Evolutionary conservation across 192 early-diverging fungal genomes (phyloP).

Genomic region (Backusella luteola): DNA sequence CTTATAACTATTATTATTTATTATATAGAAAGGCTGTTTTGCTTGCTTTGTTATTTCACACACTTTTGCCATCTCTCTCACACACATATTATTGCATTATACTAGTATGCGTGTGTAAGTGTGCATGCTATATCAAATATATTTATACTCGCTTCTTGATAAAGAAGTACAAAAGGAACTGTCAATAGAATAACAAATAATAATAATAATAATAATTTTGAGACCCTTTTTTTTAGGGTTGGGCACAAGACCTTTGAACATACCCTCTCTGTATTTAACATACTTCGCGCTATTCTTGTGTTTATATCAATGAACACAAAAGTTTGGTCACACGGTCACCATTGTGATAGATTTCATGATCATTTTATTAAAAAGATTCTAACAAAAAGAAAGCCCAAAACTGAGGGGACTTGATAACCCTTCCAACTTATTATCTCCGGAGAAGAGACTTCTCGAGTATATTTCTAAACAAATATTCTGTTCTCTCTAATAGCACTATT

Average conservation of each 20-base stretch:
- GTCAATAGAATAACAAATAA: neutral
- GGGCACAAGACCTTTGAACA: neutral
- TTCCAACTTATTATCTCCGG: too few species aligned
- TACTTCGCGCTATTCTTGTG: neutral
- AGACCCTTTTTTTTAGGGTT: conserved; percentile 1
- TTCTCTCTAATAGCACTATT: too few species aligned
- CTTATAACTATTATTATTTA: neutral
- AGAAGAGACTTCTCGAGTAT: too few species aligned
- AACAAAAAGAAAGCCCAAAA: neutral
- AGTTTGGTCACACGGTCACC: neutral
- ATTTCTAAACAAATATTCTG: too few species aligned
- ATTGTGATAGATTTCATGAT: neutral
- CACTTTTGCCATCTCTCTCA: neutral
- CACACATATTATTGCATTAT: neutral
- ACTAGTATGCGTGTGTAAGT: neutral
- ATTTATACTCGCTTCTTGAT: neutral
- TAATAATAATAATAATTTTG: neutral
- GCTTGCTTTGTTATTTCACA: conserved; percentile 1
- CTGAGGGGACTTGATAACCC: neutral
- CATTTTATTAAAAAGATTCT: neutral
- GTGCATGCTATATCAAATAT: neutral
- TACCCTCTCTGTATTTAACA: neutral
- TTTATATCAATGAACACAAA: neutral
- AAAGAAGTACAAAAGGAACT: neutral
- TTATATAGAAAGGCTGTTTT: neutral